A percentile compares a stretch with the other conserved stretches of the same genome.
phyloP scores from a whole-genome alignment of 306 rosid genomes.

The Echinosophora koreensis region DNA sequence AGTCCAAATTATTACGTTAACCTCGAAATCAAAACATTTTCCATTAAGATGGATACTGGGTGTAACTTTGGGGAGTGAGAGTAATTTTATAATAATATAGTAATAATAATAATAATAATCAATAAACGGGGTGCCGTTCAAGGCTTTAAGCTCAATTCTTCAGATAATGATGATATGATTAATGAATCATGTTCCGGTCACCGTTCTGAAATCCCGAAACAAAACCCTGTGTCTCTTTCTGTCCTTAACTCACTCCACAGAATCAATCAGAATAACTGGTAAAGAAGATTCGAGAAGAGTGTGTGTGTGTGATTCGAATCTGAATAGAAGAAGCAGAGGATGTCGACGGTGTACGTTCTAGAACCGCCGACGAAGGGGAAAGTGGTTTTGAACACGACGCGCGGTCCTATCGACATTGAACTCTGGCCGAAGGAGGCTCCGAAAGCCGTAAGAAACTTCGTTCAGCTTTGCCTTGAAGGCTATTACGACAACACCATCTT shows the following conservation, averaged over 20 bases:
- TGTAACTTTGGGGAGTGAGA: no score
- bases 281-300: conserved; percentile 20
- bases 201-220: conserved; percentile 7
- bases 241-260: background rate
- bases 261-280: background rate
- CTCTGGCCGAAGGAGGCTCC: conserved; percentile 99
- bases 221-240: background rate
- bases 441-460: conserved; percentile 92
- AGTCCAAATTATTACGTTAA: no score
- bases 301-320: background rate
- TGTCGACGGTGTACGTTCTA: conserved; percentile 91
- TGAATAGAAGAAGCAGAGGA: conserved; percentile 29
- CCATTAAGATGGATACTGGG: no score
- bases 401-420: conserved; percentile 91
- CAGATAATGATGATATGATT: no score
- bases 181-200: background rate
- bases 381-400: conserved; percentile 80
- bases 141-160: no score
- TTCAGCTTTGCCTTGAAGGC: conserved; percentile 95
- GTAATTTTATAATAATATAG: no score
- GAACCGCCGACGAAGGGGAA: conserved; percentile 99
- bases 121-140: no score
- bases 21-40: no score
- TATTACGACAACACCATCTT: conserved; percentile 82
- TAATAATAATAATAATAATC: no score